Percentiles rank a stretch among this genome's conserved stretches.
phyloP scores from a whole-genome alignment of 306 rosid genomes.

The Ochetophila trinervis region DNA sequence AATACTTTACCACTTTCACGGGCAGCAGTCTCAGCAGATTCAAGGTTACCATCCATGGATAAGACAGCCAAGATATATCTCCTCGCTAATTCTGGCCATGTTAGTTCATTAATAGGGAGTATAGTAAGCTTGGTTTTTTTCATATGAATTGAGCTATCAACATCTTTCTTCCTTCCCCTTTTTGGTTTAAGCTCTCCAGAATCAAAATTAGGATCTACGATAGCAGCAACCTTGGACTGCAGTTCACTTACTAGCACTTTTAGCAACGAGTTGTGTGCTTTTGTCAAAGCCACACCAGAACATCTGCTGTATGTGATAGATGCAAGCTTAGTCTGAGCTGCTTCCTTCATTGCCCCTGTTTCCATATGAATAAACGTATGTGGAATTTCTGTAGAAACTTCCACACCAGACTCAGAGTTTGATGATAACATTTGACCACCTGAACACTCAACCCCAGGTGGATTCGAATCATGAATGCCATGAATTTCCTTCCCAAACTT shows the following conservation, averaged over 20 bases:
- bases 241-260: conserved; percentile 80
- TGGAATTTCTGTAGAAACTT: conserved; percentile 40
- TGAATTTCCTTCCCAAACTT: conserved; percentile 43
- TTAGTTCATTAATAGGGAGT: conserved; percentile 89
- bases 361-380: conserved; percentile 76
- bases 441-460: conserved; percentile 35
- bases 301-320: conserved; percentile 68
- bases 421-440: conserved; percentile 35
- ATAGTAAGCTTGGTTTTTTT: conserved; percentile 67
- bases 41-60: conserved; percentile 92
- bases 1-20: conserved; percentile 94
- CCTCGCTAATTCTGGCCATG: conserved; percentile 98
- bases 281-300: conserved; percentile 81
- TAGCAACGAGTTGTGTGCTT: conserved; percentile 77
- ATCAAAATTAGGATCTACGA: conserved; percentile 93
- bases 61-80: conserved; percentile 80
- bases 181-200: conserved; percentile 80
- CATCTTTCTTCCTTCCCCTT: conserved; percentile 93
- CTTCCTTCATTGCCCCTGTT: conserved; percentile 80
- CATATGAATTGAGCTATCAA: conserved; percentile 53
- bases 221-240: conserved; percentile 83
- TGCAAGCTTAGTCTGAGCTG: conserved; percentile 63
- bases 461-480: conserved; percentile 24
- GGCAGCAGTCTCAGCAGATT: conserved; percentile 74
- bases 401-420: conserved; percentile 37